Evolutionary conservation across 2,329 filamentous ascomycete genomes (phyloP), one percentile per base, ranked within the genome.

Genomic region (Phyllosticta paracitricarpa): DNA sequence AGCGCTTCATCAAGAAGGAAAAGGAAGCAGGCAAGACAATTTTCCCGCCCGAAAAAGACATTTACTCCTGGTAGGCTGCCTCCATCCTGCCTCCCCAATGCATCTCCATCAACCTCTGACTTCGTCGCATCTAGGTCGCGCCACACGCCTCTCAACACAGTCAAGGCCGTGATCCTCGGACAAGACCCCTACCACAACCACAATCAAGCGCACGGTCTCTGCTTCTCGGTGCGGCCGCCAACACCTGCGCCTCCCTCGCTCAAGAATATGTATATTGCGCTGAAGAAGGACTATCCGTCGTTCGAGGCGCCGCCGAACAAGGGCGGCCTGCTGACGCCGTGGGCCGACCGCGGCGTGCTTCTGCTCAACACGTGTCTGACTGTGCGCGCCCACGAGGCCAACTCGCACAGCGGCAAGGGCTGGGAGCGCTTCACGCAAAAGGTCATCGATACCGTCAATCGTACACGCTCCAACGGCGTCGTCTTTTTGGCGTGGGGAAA

Each of bases 131-230:
- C 30, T 63, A 97, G 93, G 93, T 97, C 93, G 63, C 89, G 91
- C 26, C 89, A 96, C 73, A 97, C 93, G 0, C 92, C 94, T 7
- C 86, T 99, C 68, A 79, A 87, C 77, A 87, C 82, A 14, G 92
- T 97, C 73, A 96, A 96, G 75, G 89, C 89, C 62, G 92, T 99
- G 63, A 91, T 99, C 70, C 76, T 97, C 60, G 94, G 94, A 66
- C 94, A 99, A 78, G 94, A 99, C 73, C 94, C 94, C 2, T 99
- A 99, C 75, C 94, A 99, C 79, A 96, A 96, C 73, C 75, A 85
- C 73, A 95, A 95, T 75, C 94, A 99, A 80, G 94, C 94, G 57
- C 94, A 97, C 74, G 94, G 94, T 53, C 86, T 99, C 63, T 93
- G 89, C 72, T 99, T 99, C 81, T 96, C 91, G 56, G 92, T 97